Evolutionary conservation across 2,329 filamentous ascomycete genomes (phyloP).

Genomic region (Saccharata proteae): DNA sequence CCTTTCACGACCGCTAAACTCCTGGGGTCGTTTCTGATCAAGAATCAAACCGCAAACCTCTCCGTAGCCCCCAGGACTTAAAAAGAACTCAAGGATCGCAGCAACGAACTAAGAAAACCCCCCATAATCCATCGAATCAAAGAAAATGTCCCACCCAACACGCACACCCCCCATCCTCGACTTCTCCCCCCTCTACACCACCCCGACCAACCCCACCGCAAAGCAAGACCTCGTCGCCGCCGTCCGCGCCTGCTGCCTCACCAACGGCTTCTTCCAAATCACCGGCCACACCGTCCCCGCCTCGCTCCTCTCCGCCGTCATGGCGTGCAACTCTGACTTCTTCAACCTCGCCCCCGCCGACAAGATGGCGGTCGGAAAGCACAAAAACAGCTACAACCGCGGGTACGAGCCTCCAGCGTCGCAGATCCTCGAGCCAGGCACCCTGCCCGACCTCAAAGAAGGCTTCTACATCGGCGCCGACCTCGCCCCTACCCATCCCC

Average conservation of each 20-base stretch:
- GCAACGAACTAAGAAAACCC: too few relatives aligned
- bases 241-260: slow-evolving; percentile 19
- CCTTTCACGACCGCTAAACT: too few relatives aligned
- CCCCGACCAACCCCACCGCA: slow-evolving; percentile 11
- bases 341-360: slow-evolving; percentile 29
- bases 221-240: slow-evolving; percentile 18
- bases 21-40: too few relatives aligned
- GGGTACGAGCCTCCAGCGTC: slow-evolving; percentile 32
- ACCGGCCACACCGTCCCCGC: slow-evolving; percentile 28
- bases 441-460: slow-evolving; percentile 32
- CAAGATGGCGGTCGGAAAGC: slow-evolving; percentile 29
- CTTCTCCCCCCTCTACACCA: slow-evolving; percentile 15
- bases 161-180: slow-evolving; percentile 8
- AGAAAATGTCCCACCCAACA: too few relatives aligned
- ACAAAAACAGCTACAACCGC: slow-evolving; percentile 28
- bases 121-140: too few relatives aligned
- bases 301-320: slow-evolving; percentile 25
- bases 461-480: slow-evolving; percentile 33
- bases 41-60: too few relatives aligned
- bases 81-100: too few relatives aligned
- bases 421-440: slow-evolving; percentile 31
- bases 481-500: slow-evolving; percentile 25
- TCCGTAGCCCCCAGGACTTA: too few relatives aligned
- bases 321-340: slow-evolving; percentile 28
- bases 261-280: slow-evolving; percentile 36